Evolutionary conservation across 2,329 filamentous ascomycete genomes (phyloP).

Genomic region (Penicillium sp.): DNA sequence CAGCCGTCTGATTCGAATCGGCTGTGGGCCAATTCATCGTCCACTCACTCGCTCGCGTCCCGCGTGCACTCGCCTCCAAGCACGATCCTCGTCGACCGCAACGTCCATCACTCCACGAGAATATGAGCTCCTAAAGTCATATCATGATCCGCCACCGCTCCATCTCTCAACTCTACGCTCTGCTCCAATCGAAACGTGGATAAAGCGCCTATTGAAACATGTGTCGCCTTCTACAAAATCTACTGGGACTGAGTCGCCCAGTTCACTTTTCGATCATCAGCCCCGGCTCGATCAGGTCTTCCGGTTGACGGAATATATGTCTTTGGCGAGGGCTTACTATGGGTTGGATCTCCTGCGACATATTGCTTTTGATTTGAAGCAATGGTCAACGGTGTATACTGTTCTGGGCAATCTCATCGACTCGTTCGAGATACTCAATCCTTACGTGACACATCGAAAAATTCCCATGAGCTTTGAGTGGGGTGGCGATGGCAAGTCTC

Average conservation of each 20-base stretch:
- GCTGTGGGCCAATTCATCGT: conserved; percentile 22
- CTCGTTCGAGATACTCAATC: conserved; percentile 26
- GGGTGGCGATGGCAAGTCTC: conserved; percentile 17
- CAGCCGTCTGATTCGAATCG: conserved; percentile 33
- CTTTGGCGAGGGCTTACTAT: conserved; percentile 23
- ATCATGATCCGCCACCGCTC: conserved; percentile 10
- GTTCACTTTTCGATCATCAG: conserved; percentile 11
- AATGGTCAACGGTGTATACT: conserved; percentile 39
- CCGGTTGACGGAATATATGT: conserved; percentile 30
- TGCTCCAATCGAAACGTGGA: conserved; percentile 29
- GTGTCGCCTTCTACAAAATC: conserved; percentile 18
- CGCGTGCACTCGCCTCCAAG: conserved; percentile 6
- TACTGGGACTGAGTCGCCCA: background rate
- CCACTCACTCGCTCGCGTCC: conserved; percentile 11
- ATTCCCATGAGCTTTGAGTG: conserved; percentile 10
- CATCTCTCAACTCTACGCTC: conserved; percentile 8
- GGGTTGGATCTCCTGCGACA: conserved; percentile 37
- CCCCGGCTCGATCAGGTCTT: conserved; percentile 23
- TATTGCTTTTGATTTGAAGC: conserved; percentile 36
- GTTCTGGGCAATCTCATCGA: conserved; percentile 39
- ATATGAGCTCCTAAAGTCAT: conserved; percentile 17
- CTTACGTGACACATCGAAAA: conserved; percentile 13
- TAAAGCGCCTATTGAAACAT: conserved; percentile 32
- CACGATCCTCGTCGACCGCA: conserved; percentile 6
- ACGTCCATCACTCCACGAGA: conserved; percentile 16